Conservation (phyloP, 768 basidiomycete species). For the Termitomyces sp. region DNA sequence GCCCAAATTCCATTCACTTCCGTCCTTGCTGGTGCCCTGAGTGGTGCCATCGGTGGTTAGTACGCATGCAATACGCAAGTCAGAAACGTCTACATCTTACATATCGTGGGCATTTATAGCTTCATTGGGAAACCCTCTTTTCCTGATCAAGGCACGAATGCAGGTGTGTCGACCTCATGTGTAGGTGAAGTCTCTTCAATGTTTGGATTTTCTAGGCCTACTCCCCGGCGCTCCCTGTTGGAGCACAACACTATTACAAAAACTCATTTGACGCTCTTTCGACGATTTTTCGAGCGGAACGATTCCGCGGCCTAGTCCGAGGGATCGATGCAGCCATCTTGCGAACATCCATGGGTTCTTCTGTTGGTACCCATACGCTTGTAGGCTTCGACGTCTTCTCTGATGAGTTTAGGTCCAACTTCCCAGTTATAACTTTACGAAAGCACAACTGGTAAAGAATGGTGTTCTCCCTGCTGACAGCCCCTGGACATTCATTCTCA, state of each 20-base stretch:
- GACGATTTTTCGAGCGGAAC: conserved; percentile 77
- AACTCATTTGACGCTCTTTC: conserved; percentile 76
- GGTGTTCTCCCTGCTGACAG: conserved; percentile 74
- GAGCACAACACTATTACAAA: conserved; percentile 91
- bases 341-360: conserved; percentile 92
- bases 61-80: neutral
- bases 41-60: conserved; percentile 87
- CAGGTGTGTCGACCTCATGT: conserved; percentile 49
- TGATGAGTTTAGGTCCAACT: conserved; percentile 71
- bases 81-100: neutral
- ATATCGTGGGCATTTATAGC: conserved; percentile 35
- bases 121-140: conserved; percentile 83
- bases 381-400: neutral
- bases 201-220: conserved; percentile 60
- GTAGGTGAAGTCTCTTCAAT: neutral
- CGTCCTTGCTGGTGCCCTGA: conserved; percentile 81
- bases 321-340: conserved; percentile 94
- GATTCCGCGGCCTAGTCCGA: conserved; percentile 75
- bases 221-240: conserved; percentile 91
- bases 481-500: conserved; percentile 82
- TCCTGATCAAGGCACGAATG: conserved; percentile 97
- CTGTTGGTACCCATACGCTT: conserved; percentile 38
- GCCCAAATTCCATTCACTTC: conserved; percentile 77
- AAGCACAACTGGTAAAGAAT: conserved; percentile 67
- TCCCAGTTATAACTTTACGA: conserved; percentile 93